Percentiles rank a stretch among this genome's conserved stretches.
phyloP scores from a whole-genome alignment of 768 basidiomycete species.

The Trametes gibbosa region DNA sequence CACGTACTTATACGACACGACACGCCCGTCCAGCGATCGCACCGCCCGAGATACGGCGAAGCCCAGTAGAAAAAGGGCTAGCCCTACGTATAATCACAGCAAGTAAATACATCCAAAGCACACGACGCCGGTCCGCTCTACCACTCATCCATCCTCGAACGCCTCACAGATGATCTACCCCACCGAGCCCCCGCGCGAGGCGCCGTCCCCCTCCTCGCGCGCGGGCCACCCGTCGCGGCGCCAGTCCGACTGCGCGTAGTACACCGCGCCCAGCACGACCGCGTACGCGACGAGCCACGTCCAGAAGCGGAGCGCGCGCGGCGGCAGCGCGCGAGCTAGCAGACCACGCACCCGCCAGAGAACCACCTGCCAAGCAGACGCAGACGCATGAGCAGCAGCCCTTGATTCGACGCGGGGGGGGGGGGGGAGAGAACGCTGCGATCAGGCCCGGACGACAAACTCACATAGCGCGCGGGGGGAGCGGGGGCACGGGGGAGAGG shows the following conservation, averaged over 20 bases:
- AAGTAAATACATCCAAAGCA: too few relatives aligned
- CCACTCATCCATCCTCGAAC: not conserved
- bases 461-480: not conserved
- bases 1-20: too few relatives aligned
- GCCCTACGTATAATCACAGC: too few relatives aligned
- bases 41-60: too few relatives aligned
- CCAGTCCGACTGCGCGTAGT: constrained; percentile 7
- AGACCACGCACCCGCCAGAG: constrained; percentile 64
- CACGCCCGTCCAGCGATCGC: too few relatives aligned
- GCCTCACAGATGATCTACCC: too few relatives aligned
- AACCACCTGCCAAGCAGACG: constrained; percentile 61
- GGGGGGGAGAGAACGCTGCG: constrained; percentile 3
- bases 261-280: constrained; percentile 13
- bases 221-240: not conserved
- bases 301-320: constrained; percentile 9
- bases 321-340: constrained; percentile 26
- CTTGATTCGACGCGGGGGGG: constrained; percentile 9
- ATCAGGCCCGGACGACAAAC: constrained; percentile 10
- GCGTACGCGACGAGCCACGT: constrained; percentile 17
- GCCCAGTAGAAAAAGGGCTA: too few relatives aligned
- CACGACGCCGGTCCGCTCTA: too few relatives aligned
- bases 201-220: not conserved
- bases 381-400: constrained; percentile 22
- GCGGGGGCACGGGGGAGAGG: constrained; percentile 24
- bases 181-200: not conserved